A percentile compares a stretch with the other conserved stretches of the same genome.
Conservation (phyloP, 2,329 filamentous ascomycete species). For the Tolypocladium sp. region DNA sequence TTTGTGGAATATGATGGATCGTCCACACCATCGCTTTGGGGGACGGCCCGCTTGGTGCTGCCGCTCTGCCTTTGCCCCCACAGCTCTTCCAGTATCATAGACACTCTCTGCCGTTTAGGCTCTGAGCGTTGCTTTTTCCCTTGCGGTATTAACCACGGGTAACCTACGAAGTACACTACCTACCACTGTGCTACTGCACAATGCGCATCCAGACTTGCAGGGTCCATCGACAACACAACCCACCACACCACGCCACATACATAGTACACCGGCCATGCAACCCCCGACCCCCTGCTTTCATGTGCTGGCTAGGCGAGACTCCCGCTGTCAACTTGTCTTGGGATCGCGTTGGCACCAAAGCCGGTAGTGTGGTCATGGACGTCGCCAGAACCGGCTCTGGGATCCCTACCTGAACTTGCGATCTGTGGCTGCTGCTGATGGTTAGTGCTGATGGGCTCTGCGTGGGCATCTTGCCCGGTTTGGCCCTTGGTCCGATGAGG, state of each 20-base stretch:
- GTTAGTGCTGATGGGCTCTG: not conserved
- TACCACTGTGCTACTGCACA: not conserved
- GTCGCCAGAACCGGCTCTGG: too few species aligned
- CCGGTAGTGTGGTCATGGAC: not conserved
- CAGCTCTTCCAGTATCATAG: not conserved
- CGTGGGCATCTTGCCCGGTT: not conserved
- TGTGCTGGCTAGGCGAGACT: too few species aligned
- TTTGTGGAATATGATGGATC: too few species aligned
- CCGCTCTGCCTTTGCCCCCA: not conserved
- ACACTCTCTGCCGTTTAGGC: not conserved
- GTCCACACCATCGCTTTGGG: too few species aligned
- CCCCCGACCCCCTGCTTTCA: too few species aligned
- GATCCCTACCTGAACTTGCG: not conserved
- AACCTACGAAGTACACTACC: not conserved
- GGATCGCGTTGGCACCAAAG: not conserved
- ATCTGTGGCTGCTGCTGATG: not conserved
- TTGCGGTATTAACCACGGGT: not conserved
- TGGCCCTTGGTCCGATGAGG: not conserved
- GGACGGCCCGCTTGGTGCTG: not conserved
- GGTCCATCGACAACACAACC: not conserved
- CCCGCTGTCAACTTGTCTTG: not conserved
- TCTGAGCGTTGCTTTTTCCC: not conserved
- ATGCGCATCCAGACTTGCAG: not conserved
- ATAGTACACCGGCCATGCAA: too few species aligned
- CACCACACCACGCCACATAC: not conserved